Conservation (phyloP, 2,329 filamentous ascomycete genomes). For the Pseudocercospora pini-densiflorae region DNA sequence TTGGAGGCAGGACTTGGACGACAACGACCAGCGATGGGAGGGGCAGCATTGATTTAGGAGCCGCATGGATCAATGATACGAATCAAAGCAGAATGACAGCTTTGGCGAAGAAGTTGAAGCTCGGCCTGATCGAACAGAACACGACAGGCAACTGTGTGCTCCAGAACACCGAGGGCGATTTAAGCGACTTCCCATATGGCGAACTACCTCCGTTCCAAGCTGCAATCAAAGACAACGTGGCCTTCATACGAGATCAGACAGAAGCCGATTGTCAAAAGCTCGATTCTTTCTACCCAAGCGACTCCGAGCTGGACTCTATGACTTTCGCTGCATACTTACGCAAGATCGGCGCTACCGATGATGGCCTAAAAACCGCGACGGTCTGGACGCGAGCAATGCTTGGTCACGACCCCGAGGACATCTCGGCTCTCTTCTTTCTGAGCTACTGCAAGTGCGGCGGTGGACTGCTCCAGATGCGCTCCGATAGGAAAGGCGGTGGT, state of each 20-base stretch:
- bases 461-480: conserved; percentile 57
- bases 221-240: conserved; percentile 33
- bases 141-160: conserved; percentile 49
- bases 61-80: conserved; percentile 63
- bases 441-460: conserved; percentile 58
- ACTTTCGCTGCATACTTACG: conserved; percentile 45
- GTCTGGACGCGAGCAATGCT: conserved; percentile 57
- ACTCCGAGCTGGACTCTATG: conserved; percentile 39
- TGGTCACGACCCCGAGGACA: conserved; percentile 53
- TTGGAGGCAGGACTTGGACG: conserved; percentile 52
- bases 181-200: conserved; percentile 39
- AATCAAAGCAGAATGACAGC: conserved; percentile 53
- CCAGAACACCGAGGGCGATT: conserved; percentile 43
- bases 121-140: conserved; percentile 55
- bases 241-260: conserved; percentile 39
- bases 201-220: conserved; percentile 37
- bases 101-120: conserved; percentile 45
- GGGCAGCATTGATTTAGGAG: conserved; percentile 57
- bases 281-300: conserved; percentile 30
- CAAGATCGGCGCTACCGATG: conserved; percentile 37
- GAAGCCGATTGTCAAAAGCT: conserved; percentile 44
- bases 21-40: conserved; percentile 37
- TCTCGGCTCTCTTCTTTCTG: conserved; percentile 59
- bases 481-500: conserved; percentile 56
- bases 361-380: conserved; percentile 43